Percentiles rank a stretch among this genome's conserved stretches.
Conservation (phyloP, 2,329 filamentous ascomycete species). For the Lecanicillium sp. region DNA sequence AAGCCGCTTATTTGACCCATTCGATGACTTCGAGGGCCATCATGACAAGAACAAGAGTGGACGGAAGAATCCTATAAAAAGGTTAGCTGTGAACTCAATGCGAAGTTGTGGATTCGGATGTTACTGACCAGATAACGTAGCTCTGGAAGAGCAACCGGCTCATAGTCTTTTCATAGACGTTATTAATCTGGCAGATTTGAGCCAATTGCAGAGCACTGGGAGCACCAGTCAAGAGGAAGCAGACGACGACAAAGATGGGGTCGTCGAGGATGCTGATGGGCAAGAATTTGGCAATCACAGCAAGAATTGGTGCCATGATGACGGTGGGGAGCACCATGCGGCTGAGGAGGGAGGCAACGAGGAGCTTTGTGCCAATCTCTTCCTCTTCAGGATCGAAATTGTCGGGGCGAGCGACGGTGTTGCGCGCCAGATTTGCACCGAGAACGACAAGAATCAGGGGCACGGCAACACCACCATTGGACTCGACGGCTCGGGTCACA, state of each 20-base stretch:
- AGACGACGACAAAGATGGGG: constrained; percentile 96
- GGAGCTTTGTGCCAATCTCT: constrained; percentile 61
- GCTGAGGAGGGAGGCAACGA: constrained; percentile 76
- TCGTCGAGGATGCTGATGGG: constrained; percentile 93
- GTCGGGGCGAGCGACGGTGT: constrained; percentile 66
- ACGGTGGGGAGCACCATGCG: constrained; percentile 89
- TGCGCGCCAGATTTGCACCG: constrained; percentile 87
- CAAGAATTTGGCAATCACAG: constrained; percentile 79
- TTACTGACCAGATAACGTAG: constrained; percentile 67
- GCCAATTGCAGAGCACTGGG: constrained; percentile 90
- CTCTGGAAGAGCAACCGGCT: constrained; percentile 89
- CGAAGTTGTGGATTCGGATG: neutral
- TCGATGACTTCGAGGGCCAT: constrained; percentile 86
- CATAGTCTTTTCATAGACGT: constrained; percentile 93
- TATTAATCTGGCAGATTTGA: constrained; percentile 97
- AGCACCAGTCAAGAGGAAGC: constrained; percentile 90
- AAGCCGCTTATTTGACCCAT: constrained; percentile 47
- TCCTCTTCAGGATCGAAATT: constrained; percentile 62
- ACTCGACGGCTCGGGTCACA: constrained; percentile 76
- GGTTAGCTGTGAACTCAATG: constrained; percentile 18
- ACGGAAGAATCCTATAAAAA: constrained; percentile 71
- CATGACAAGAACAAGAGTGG: constrained; percentile 84
- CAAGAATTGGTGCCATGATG: constrained; percentile 86
- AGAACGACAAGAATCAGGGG: constrained; percentile 92
- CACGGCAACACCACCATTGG: constrained; percentile 85